Evolutionary conservation across 441 rosid species (phyloP), one percentile per base, ranked within the genome.

Genomic region (Pelargonium citronellum): DNA sequence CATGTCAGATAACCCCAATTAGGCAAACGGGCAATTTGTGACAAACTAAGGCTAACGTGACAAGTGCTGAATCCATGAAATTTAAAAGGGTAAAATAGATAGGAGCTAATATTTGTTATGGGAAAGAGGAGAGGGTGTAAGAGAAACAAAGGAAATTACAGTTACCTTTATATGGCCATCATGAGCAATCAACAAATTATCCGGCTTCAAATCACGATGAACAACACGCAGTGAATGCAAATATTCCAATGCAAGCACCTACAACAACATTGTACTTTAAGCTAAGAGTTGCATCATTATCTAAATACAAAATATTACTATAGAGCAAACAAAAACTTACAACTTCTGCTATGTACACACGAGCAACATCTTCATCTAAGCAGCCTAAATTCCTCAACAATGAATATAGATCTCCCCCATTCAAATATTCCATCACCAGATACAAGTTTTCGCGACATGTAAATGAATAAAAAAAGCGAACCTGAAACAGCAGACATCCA

Each of bases 181-280:
- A 75, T 96, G 99, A 16, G 99, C 98, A 75, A 96, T 96, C 86
- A 96, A 84, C 83, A 96, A 80, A 84, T 93, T 93, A 83, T 96
- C 99, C 46, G 99, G 99, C 89, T 96, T 93, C 91, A 96, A 75
- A 86, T 96, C 99, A 79, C 98, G 97, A 83, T 96, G 99, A 85
- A 96, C 98, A 74, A 96, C 97, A 69, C 87, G 87, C 76, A 86
- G 77, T 34, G 99, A 95, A 77, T 94, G 99, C 74, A 94, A 78
- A 78, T 94, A 94, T 78, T 94, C 99, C 85, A 94, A 79, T 70
- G 99, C 99, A 81, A 94, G 99, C 70, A 94, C 99, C 99, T 94
- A 69, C 60, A 73, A 15, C 11, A 46, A n/a, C 51, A 16, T 34
- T 9, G 49, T 51, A 9, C 58, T n/a, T 27, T 15, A 67, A 41